phyloP scores from a whole-genome alignment of 108 stramenopile species.

The Thalassiosira profunda region DNA sequence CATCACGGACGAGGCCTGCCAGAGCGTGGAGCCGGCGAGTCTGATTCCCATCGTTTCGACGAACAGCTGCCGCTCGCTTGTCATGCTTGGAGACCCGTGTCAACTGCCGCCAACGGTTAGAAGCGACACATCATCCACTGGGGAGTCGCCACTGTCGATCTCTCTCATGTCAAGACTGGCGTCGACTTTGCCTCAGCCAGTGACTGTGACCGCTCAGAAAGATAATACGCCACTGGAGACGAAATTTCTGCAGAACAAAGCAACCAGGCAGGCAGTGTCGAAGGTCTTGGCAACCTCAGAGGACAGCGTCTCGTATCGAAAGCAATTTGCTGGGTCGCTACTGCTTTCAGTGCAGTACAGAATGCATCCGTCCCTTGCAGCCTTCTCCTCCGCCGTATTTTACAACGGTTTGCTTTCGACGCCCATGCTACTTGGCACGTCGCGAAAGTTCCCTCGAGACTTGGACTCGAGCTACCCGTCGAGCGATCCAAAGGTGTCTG shows the following conservation, averaged over 20 bases:
- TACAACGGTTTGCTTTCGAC: conserved; percentile 81
- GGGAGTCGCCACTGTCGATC: conserved; percentile 62
- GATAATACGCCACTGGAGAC: conserved; percentile 57
- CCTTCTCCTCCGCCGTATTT: conserved; percentile 90
- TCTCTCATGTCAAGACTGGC: conserved; percentile 89
- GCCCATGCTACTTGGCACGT: conserved; percentile 50
- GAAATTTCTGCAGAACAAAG: conserved; percentile 68
- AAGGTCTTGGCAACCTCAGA: conserved; percentile 7
- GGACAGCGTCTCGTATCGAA: conserved; percentile 65
- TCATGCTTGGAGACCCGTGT: conserved; percentile 91
- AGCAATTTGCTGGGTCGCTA: conserved; percentile 81
- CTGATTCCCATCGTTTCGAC: conserved; percentile 85
- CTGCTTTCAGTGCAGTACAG: conserved; percentile 94
- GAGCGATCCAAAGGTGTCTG: conserved; percentile 32
- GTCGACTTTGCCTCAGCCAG: conserved; percentile 65
- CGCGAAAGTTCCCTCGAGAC: conserved; percentile 58
- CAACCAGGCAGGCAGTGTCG: conserved; percentile 73
- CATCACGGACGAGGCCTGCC: conserved; percentile 94
- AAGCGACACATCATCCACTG: conserved; percentile 46
- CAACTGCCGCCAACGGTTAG: conserved; percentile 91
- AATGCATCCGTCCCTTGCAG: conserved; percentile 97
- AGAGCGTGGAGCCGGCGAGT: conserved; percentile 94
- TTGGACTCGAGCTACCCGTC: conserved; percentile 50
- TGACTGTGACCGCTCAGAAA: conserved; percentile 65
- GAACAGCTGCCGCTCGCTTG: conserved; percentile 78